A percentile compares a stretch with the other conserved stretches of the same genome.
These are phyloP conservation scores for Globisporangium lucens DNA, from an alignment of 352 stramenopile species.

Conservation along the genomic window DNA sequence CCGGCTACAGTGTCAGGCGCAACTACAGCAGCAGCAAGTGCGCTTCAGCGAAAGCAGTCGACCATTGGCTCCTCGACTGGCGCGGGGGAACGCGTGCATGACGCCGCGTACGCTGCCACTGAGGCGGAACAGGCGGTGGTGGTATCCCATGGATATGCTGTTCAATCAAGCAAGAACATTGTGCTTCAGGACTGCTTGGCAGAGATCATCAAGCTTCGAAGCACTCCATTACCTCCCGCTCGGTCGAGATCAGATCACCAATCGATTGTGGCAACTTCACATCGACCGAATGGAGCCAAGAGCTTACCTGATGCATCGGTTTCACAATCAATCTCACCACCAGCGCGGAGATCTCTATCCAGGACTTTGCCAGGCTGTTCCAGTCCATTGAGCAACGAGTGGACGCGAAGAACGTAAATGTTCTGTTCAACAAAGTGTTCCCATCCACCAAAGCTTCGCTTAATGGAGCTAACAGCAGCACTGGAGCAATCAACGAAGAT, in stretches of 20 bases:
- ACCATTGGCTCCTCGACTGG: neutral
- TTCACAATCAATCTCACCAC: constrained; percentile 1
- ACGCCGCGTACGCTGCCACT: neutral
- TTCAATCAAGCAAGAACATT: neutral
- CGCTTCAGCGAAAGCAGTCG: neutral
- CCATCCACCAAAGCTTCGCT: neutral
- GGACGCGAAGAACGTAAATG: constrained; percentile 17
- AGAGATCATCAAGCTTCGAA: constrained; percentile 25
- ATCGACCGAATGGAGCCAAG: neutral
- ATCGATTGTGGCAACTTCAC: neutral
- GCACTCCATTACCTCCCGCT: neutral
- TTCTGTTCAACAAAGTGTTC: constrained; percentile 22
- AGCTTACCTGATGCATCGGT: neutral
- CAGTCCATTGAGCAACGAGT: constrained; percentile 26
- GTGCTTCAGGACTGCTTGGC: constrained; percentile 29
- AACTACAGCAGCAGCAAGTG: neutral
- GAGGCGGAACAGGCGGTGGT: neutral
- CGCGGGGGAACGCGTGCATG: neutral
- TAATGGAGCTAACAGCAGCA: neutral
- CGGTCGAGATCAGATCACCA: neutral
- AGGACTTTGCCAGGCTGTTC: constrained; percentile 32
- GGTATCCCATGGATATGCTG: neutral
- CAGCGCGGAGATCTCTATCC: constrained; percentile 23
- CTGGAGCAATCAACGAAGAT: neutral
- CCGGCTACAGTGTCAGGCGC: neutral